Evolutionary conservation across 73 alveolate species (phyloP).

Genomic region (Paramecium octaurelia): DNA sequence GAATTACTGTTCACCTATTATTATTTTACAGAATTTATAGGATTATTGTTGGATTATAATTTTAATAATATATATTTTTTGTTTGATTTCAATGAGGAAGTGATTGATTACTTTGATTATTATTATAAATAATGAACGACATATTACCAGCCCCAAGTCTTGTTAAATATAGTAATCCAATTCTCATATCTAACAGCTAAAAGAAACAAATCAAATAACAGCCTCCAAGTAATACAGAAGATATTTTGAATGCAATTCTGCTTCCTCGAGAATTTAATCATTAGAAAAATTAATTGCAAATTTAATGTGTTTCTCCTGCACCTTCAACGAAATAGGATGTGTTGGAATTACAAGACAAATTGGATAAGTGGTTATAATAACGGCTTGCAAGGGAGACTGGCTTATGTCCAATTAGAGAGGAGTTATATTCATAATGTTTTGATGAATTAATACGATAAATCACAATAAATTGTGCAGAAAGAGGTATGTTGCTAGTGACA

Average conservation of each 20-base stretch:
- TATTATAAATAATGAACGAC: background rate
- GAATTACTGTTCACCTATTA: background rate
- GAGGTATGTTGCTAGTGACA: conserved; percentile 96
- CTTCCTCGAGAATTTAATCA: conserved; percentile 95
- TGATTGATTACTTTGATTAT: background rate
- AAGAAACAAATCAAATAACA: conserved; percentile 36
- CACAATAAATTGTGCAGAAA: conserved; percentile 94
- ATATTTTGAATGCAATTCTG: conserved; percentile 95
- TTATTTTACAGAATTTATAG: background rate
- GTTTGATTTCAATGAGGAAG: background rate
- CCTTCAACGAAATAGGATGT: conserved; percentile 70
- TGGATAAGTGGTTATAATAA: conserved; percentile 65
- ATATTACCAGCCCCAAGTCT: conserved; percentile 7
- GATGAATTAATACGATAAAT: conserved; percentile 93
- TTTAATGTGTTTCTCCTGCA: conserved; percentile 76
- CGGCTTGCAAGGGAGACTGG: conserved; percentile 91
- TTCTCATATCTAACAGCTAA: conserved; percentile 31
- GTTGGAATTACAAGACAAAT: conserved; percentile 59
- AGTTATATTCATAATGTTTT: conserved; percentile 85
- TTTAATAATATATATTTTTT: background rate
- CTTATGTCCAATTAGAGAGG: conserved; percentile 89
- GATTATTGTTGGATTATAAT: too few species aligned
- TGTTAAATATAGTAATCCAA: conserved; percentile 43
- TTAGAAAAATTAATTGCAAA: conserved; percentile 78
- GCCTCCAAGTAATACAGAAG: conserved; percentile 78